Percentiles rank a stretch among this genome's conserved stretches.
Evolutionary conservation across 2,329 filamentous ascomycete genomes (phyloP).

Genomic region (Alternaria sp.): DNA sequence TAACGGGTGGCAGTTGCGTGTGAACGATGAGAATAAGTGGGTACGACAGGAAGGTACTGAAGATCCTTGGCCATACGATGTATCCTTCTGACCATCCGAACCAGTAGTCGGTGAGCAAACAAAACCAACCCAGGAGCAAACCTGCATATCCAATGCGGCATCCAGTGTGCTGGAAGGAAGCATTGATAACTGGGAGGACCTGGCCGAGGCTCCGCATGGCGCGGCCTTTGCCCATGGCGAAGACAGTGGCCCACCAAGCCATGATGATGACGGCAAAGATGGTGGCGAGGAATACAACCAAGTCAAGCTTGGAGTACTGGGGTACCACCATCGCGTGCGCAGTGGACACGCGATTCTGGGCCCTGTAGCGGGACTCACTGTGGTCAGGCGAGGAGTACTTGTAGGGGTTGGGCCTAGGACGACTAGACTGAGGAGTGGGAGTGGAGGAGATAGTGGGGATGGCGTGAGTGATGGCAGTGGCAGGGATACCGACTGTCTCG

Average conservation of each 20-base stretch:
- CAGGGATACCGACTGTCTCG: slow-evolving; percentile 7
- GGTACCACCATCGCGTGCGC: neutral
- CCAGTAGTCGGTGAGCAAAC: neutral
- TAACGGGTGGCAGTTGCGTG: neutral
- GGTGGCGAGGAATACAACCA: neutral
- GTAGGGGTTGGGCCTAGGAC: slow-evolving; percentile 1
- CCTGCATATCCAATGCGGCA: neutral
- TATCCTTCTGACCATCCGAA: neutral
- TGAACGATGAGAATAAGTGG: neutral
- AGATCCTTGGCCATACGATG: neutral
- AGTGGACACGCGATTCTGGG: neutral
- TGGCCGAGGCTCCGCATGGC: neutral
- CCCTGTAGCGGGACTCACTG: neutral
- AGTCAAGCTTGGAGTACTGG: slow-evolving; percentile 1
- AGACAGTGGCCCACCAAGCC: neutral
- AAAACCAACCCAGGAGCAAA: neutral
- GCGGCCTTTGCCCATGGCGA: neutral
- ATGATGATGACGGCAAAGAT: neutral
- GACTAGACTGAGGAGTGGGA: neutral
- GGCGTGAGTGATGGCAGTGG: slow-evolving; percentile 7
- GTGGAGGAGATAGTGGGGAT: neutral
- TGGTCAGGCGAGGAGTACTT: neutral
- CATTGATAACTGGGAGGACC: neutral
- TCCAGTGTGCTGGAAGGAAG: neutral
- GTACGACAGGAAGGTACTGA: neutral